Percentiles rank a stretch among this genome's conserved stretches.
Conservation (phyloP, 371 early-diverging fungal genomes). For the Lichtheimia corymbifera region DNA sequence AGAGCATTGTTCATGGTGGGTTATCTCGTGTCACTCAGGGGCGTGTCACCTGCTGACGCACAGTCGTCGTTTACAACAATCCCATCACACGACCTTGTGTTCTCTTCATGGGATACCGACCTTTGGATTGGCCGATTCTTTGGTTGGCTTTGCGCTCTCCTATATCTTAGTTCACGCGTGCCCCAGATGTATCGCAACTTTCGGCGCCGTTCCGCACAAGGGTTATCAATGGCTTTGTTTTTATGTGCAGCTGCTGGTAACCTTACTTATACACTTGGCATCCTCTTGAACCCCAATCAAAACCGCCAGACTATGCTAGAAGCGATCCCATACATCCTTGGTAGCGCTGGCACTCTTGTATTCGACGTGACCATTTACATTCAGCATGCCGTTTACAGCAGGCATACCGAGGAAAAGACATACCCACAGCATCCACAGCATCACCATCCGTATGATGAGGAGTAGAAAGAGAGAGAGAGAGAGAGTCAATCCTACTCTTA, state of each 20-base stretch:
- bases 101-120: conserved; percentile 1
- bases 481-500: not conserved
- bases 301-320: conserved; percentile 41
- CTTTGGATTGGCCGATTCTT: conserved; percentile 60
- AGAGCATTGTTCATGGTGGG: conserved; percentile 3
- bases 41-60: conserved; percentile 2
- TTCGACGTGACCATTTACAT: conserved; percentile 65
- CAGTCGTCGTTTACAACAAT: not conserved
- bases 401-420: conserved; percentile 1
- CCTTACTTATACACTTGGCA: conserved; percentile 64
- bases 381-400: conserved; percentile 42
- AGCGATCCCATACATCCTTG: conserved; percentile 66
- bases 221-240: conserved; percentile 70
- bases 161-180: conserved; percentile 67
- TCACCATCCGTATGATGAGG: too few species aligned
- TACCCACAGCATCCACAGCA: too few species aligned
- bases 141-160: conserved; percentile 67
- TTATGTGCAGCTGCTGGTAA: conserved; percentile 73
- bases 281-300: conserved; percentile 57
- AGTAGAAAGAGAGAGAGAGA: not conserved
- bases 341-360: conserved; percentile 65
- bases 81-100: conserved; percentile 7
- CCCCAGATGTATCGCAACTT: conserved; percentile 72
- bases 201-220: conserved; percentile 61
- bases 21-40: not conserved